Evolutionary conservation across 2,329 filamentous ascomycete genomes (phyloP), one percentile per base, ranked within the genome.

Genomic region (Cytospora chrysosperma): DNA sequence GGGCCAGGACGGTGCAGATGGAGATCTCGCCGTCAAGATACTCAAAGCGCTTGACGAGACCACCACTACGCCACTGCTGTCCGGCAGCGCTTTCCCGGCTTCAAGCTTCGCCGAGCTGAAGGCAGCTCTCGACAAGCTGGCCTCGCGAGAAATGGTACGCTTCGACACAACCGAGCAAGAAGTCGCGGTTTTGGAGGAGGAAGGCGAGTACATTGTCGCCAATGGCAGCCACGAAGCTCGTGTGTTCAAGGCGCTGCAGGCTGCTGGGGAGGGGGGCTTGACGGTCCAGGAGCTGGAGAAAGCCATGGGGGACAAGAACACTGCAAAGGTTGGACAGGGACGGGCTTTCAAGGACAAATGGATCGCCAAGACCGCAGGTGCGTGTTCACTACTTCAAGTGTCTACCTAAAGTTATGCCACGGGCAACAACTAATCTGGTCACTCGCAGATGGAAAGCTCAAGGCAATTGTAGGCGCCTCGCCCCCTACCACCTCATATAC

Each of bases 301-400:
- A 73, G 80, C 80, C 61, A 87, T 94, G 68, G 89, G 90, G 62
- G 87, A 90, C 75, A 91, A 91, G 75, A 87, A 80, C 55, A 88
- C 86, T 52, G 83, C 88, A 56, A 94, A 92, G 79, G 82, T 97
- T 65, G 95, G 95, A n/a, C 90, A 95, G 75, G 93, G 93, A 71
- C 96, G 95, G 79, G 94, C 94, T 37, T 97, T 98, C 81, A 96
- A 86, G 74, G 85, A 88, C 76, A 89, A 88, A 74, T 90, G 87
- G 88, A 89, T 90, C 67, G 74, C 77, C 15, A 88, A 86, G 77
- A 84, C 82, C 67, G 9, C 43, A 24, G 43, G 43, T 47, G 43
- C n/a, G 43, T 47, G 43, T 47, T 21, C 43, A 24, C 3, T n/a
- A 21, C n/a, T 47, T 10, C 43, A 10, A 82, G 85, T 70, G 81